These are phyloP conservation scores for Periglandula ipomoeae DNA, from an alignment of 2,329 filamentous ascomycete species.

Conservation along the genomic window DNA sequence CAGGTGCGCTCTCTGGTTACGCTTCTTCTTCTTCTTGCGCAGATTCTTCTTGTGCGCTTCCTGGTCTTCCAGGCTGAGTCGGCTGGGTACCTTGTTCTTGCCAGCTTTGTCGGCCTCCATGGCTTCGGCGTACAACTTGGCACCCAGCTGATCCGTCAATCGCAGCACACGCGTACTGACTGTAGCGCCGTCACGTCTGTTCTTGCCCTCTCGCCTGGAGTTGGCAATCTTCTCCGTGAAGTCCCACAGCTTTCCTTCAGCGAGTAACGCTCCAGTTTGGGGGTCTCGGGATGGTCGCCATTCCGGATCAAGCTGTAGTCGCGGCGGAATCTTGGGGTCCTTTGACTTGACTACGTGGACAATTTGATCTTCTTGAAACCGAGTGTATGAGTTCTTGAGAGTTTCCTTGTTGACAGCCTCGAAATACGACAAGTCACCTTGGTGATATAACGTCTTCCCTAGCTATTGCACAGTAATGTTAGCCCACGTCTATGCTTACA, in stretches of 20 bases:
- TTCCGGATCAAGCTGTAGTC: constrained; percentile 60
- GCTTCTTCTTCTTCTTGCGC: constrained; percentile 37
- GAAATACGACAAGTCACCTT: constrained; percentile 94
- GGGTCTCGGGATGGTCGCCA: constrained; percentile 65
- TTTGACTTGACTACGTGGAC: constrained; percentile 63
- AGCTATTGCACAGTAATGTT: constrained; percentile 40
- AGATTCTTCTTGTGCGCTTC: constrained; percentile 32
- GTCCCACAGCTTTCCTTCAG: constrained; percentile 76
- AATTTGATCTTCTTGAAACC: constrained; percentile 87
- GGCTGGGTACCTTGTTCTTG: constrained; percentile 29
- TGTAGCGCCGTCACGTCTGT: constrained; percentile 83
- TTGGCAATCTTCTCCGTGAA: constrained; percentile 83
- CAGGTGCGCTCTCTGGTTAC: constrained; percentile 43
- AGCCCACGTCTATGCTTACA: not conserved
- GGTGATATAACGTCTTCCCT: constrained; percentile 94
- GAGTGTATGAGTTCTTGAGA: constrained; percentile 81
- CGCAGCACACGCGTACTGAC: constrained; percentile 73
- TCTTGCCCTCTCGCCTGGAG: constrained; percentile 85
- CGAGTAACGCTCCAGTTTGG: constrained; percentile 49
- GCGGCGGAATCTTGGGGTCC: constrained; percentile 50
- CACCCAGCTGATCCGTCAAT: constrained; percentile 66
- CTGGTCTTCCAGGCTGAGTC: constrained; percentile 42
- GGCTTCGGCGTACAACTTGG: constrained; percentile 55
- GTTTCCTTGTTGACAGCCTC: constrained; percentile 98
- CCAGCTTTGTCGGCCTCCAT: constrained; percentile 26